Conservation (phyloP, 2,329 filamentous ascomycete species). For the Dactylellina leptospora region DNA sequence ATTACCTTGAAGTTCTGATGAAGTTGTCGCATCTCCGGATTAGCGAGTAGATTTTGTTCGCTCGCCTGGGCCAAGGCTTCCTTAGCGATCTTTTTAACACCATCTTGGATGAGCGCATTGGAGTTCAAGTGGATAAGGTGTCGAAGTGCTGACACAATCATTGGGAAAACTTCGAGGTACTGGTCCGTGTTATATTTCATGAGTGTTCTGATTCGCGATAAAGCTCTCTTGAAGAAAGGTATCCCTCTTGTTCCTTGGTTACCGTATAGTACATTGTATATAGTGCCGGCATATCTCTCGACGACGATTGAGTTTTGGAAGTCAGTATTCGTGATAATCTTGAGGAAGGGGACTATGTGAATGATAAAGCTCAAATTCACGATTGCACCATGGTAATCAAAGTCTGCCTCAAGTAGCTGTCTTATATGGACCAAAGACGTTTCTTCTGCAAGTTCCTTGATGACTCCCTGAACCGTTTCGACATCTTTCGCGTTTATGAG, state of each 20-base stretch:
- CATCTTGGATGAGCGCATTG: conserved; percentile 55
- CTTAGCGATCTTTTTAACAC: conserved; percentile 50
- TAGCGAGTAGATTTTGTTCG: conserved; percentile 50
- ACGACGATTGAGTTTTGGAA: conserved; percentile 62
- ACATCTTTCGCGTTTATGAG: conserved; percentile 17
- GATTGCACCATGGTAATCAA: conserved; percentile 10
- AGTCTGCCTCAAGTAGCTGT: conserved; percentile 31
- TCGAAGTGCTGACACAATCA: conserved; percentile 30
- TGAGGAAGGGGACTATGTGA: conserved; percentile 60
- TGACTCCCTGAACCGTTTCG: conserved; percentile 27
- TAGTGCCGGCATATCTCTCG: conserved; percentile 61
- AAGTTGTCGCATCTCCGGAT: conserved; percentile 51
- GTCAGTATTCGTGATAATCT: conserved; percentile 61
- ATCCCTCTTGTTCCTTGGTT: conserved; percentile 60
- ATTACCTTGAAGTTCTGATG: conserved; percentile 44
- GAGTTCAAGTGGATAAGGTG: conserved; percentile 56
- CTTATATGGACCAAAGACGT: conserved; percentile 21
- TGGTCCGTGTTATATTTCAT: conserved; percentile 18
- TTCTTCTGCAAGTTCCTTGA: conserved; percentile 14
- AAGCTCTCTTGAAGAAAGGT: conserved; percentile 58
- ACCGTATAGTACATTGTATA: conserved; percentile 63
- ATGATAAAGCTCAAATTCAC: conserved; percentile 4
- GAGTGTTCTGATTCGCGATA: conserved; percentile 52
- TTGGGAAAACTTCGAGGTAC: conserved; percentile 29
- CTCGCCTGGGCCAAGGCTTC: conserved; percentile 54